These are phyloP conservation scores for Metschnikowia lachancei DNA, from an alignment of 805 yeast species.

Conservation along the genomic window DNA sequence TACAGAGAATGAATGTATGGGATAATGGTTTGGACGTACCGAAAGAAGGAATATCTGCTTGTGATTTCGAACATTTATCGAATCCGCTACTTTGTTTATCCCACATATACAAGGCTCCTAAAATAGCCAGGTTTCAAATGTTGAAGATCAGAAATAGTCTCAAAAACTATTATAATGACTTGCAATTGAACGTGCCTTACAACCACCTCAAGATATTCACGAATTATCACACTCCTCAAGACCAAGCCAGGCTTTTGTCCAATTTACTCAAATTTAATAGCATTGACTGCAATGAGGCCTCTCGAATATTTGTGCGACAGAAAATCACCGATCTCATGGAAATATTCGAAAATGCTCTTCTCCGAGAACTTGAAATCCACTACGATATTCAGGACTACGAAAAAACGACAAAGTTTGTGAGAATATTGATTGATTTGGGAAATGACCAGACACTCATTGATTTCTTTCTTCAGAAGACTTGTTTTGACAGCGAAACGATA, in stretches of 20 bases:
- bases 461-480: slow-evolving; percentile 42
- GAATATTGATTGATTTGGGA: slow-evolving; percentile 34
- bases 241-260: slow-evolving; percentile 47
- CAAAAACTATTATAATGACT: slow-evolving; percentile 46
- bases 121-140: slow-evolving; percentile 39
- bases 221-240: slow-evolving; percentile 47
- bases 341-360: slow-evolving; percentile 66
- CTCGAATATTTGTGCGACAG: slow-evolving; percentile 30
- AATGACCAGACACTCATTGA: slow-evolving; percentile 45
- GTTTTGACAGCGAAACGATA: slow-evolving; percentile 37
- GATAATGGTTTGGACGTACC: slow-evolving; percentile 18
- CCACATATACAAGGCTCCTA: slow-evolving; percentile 23
- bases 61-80: slow-evolving; percentile 14
- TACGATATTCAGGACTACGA: slow-evolving; percentile 47
- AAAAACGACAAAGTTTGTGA: slow-evolving; percentile 35
- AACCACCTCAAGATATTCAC: slow-evolving; percentile 46
- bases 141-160: slow-evolving; percentile 39
- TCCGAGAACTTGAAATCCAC: slow-evolving; percentile 64
- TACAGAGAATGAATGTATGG: slow-evolving; percentile 41
- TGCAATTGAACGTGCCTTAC: slow-evolving; percentile 40
- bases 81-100: slow-evolving; percentile 39
- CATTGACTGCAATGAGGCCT: slow-evolving; percentile 31
- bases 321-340: slow-evolving; percentile 58
- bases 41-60: slow-evolving; percentile 2
- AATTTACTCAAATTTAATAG: slow-evolving; percentile 41